Evolutionary conservation across 257 asterid genomes (phyloP), one percentile per base, ranked within the genome.

Genomic region (Gentiana straminea): DNA sequence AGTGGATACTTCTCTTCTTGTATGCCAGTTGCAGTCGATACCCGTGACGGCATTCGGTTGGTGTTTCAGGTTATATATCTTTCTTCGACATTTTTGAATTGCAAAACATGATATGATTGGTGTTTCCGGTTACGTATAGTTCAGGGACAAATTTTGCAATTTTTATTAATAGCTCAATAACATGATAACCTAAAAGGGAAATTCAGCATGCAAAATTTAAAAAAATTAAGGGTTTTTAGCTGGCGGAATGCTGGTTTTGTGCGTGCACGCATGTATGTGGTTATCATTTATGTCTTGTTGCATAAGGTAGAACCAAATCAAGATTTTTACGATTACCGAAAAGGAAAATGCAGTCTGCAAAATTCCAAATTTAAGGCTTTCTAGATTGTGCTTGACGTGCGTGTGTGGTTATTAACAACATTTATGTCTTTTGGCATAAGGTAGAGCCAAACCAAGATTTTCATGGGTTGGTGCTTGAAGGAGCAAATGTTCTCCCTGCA

Each of bases 371-470:
- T 41, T 49, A 37, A 1, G 4, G 1, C n/a, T 13, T 12, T 5
- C 32, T 2, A 46, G 13, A 24, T 2, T 33, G 37, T 36, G 13
- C 34, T 63, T 41, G 33, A 37, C 49, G 24, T 54, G 10, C 13
- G 2, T 6, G 44, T 41, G 24, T 72, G 59, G 69, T 61, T 68
- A 66, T 64, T 74, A 35, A 66, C 63, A 33, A 66, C 64, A 63
- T 65, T 59, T 32, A 54, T 60, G 33, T 74, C 64, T 77, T 74
- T 74, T 76, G 80, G 79, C 72, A 81, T 62, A 83, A 92, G 98
- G 95, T 92, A 88, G 98, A 92, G 65, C 98, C 95, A 79, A 92
- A 92, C 71, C 97, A 88, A 79, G 97, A 92, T 83, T 92, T 92
- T 69, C 93, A 74, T 72, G 98, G 98, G 54, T 74, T 88, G 84